phyloP scores from a whole-genome alignment of 2,329 filamentous ascomycete species.

The Aspergillus thermomutatus region DNA sequence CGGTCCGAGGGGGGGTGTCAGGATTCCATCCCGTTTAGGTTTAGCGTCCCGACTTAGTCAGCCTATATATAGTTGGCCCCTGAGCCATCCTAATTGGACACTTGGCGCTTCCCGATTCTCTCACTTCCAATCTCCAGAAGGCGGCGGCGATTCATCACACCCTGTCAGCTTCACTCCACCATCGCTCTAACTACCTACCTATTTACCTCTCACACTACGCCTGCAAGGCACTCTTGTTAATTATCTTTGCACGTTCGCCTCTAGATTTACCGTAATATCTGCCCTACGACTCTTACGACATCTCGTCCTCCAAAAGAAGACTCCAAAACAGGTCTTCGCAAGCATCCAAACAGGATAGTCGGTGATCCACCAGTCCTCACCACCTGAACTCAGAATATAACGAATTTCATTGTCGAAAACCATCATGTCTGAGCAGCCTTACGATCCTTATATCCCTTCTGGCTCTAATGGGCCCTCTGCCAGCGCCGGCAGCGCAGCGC shows the following conservation, averaged over 20 bases:
- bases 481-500: constrained; percentile 48
- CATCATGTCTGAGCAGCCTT: constrained; percentile 64
- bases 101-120: no score
- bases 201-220: constrained; percentile 5
- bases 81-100: no score
- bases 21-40: no score
- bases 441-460: constrained; percentile 85
- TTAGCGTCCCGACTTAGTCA: no score
- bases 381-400: constrained; percentile 5
- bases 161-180: constrained; percentile 22
- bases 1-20: no score
- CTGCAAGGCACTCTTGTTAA: constrained; percentile 4
- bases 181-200: constrained; percentile 5
- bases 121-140: constrained; percentile 22
- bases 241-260: background rate
- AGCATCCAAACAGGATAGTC: constrained; percentile 12
- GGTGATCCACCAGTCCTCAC: constrained; percentile 16
- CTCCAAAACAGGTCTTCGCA: constrained; percentile 9
- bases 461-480: constrained; percentile 50
- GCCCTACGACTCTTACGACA: constrained; percentile 5
- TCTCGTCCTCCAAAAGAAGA: constrained; percentile 5
- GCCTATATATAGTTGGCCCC: no score
- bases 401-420: constrained; percentile 12
- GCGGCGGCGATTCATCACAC: constrained; percentile 23
- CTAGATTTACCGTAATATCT: background rate